These are phyloP conservation scores for Lipomyces yarrowii DNA, from an alignment of 1,139 yeast genomes.

Conservation along the genomic window DNA sequence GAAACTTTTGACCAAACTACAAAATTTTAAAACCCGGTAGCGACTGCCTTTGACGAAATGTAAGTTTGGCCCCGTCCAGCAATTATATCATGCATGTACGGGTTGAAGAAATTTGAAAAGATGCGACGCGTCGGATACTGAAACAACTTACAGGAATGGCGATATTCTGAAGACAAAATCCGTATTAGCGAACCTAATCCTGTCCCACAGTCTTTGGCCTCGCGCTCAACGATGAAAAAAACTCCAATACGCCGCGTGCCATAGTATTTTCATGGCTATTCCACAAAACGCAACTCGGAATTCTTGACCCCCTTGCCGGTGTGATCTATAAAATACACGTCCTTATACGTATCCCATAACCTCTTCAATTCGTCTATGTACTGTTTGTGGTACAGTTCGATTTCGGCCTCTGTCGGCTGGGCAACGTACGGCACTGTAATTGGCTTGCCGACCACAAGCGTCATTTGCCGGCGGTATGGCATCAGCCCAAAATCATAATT, in stretches of 20 bases:
- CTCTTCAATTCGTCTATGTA: constrained; percentile 69
- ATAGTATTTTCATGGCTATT: constrained; percentile 13
- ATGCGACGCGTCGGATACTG: too few species aligned
- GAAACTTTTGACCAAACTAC: too few species aligned
- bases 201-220: background rate
- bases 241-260: background rate
- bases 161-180: background rate
- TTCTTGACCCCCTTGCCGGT: constrained; percentile 21
- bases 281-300: constrained; percentile 28
- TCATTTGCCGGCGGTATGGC: constrained; percentile 81
- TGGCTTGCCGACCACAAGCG: constrained; percentile 81
- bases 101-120: background rate
- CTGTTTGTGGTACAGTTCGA: constrained; percentile 70
- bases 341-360: constrained; percentile 72
- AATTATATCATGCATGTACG: background rate
- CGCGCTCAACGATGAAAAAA: background rate
- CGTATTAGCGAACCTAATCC: background rate
- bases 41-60: too few species aligned
- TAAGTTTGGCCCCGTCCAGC: background rate
- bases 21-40: too few species aligned
- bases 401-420: constrained; percentile 51
- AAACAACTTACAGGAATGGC: too few species aligned
- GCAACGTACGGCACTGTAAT: constrained; percentile 62
- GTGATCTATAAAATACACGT: constrained; percentile 45
- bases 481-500: constrained; percentile 89